phyloP scores from a whole-genome alignment of 2,329 filamentous ascomycete species.

The Coleophoma crateriformis region DNA sequence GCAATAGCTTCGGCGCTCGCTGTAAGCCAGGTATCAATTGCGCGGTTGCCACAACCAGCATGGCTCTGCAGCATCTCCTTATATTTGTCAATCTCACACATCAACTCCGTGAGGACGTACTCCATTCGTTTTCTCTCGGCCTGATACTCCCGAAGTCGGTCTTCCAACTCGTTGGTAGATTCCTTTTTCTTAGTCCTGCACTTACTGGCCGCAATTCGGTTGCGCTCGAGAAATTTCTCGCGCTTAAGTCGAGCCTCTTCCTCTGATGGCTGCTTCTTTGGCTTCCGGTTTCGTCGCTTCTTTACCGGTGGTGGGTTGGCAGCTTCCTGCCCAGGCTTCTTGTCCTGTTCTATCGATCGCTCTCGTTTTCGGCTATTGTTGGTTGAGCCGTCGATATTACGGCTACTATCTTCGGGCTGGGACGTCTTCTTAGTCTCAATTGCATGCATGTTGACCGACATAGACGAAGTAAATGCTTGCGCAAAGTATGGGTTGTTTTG shows the following conservation, averaged over 20 bases:
- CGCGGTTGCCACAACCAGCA: not conserved
- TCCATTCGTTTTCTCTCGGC: not conserved
- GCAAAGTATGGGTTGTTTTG: no score
- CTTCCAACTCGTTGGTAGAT: conserved; percentile 13
- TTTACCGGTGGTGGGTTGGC: not conserved
- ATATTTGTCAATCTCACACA: not conserved
- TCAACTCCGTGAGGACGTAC: not conserved
- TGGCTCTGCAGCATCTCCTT: not conserved
- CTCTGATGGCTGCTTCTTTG: conserved; percentile 2
- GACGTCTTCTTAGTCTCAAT: no score
- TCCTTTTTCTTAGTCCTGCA: conserved; percentile 64
- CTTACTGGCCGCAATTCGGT: conserved; percentile 67
- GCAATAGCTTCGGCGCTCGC: not conserved
- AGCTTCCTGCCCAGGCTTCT: not conserved
- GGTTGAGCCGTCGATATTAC: no score
- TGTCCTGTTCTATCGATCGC: not conserved
- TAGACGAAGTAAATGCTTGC: no score
- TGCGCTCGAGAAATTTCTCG: conserved; percentile 56
- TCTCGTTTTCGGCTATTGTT: no score
- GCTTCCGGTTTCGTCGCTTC: conserved; percentile 1
- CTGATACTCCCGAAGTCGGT: not conserved
- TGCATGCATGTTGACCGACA: no score
- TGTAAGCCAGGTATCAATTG: not conserved
- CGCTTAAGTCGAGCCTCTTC: not conserved
- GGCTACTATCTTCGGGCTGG: no score